Base-by-base conservation (phyloP, 352 stramenopile species). In the Pythium coloratum region DNA sequence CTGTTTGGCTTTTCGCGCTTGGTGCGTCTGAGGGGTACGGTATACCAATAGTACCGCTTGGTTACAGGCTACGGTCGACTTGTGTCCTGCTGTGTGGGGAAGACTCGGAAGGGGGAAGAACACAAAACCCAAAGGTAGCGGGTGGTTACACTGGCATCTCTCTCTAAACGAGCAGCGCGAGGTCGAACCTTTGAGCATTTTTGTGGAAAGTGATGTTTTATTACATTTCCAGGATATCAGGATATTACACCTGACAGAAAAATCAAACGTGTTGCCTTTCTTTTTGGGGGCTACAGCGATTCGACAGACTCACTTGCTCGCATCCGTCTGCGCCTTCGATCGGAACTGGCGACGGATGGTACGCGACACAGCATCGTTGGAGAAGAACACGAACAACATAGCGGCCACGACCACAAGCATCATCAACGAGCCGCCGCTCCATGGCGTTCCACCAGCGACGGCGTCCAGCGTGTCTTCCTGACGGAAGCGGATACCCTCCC, bases 351-450 rank as follows among this genome's bases (percentile, higher is more conserved):
- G 76, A 32, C 84, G 84, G 47, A 91, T 82, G 24, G 62, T 69
- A 20, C 74, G 69, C 36, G 84, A 94, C 33, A 86, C 62, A 20
- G 73, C 67, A 66, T 94, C 84, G 66, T 90, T 94, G 42, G 86
- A 91, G 63, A 86, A 70, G 55, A 70, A 72, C 24, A 94, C 76
- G 53, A 94, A 82, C 12, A 87, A 30, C 20, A 80, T 68, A n/a
- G 75, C 77, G 2, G 91, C 64, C 28, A 86, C 69, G 33, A 91
- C 58, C 28, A 90, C 20, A 53, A 92, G 75, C 40, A 91, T 64
- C 70, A 81, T 75, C 53, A 90, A 57, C 28, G 76, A 76, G 44
- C 77, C 69, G 40, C 70, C 68, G 34, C 46, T 64, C 55, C 62
- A 59, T 53, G 62, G 63, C 36, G 62, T 38, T 26, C 70, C 42